Evolutionary conservation across 129 eudicot genomes (phyloP), one percentile per base, ranked within the genome.

Genomic region (Arctium minus): DNA sequence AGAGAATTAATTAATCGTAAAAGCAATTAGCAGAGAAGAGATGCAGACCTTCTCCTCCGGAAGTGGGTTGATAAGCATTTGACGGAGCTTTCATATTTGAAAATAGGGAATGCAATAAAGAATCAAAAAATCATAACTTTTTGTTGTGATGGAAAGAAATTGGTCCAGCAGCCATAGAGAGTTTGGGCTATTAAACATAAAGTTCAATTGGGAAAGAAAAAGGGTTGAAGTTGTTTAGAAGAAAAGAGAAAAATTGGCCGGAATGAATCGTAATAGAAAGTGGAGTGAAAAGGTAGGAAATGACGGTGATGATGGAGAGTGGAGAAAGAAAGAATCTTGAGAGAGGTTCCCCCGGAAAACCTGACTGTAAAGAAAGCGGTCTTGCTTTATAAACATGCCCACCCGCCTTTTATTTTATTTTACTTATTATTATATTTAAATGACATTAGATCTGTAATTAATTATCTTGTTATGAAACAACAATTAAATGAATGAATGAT

Each of bases 331-430:
- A n/a, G 68, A 64, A 64, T 64, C 70, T 64, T n/a, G 70, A 64
- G 70, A 64, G 76, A 18, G 76, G 15, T 72, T 72, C 76, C 76
- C 76, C 76, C 76, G 76, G 76, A 72, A 72, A 72, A 72, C 76
- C 76, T 72, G 31, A 17, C 42, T 37, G 30, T 72, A 72, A 38
- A 73, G 76, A 73, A 73, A 73, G 76, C 56, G 39, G 76, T 18
- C 17, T 73, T 73, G 77, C 77, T 73, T 73, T 73, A 73, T 73
- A 60, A 42, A 73, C 60, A 39, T 73, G 60, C 29, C 44, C 76
- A 15, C 53, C 76, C 76, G 38, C 56, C 53, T 2, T 72, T 35
- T 35, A 6, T 36, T 72, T 71, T 4, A 1, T 3, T 2, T 37
- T 37, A 37, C 2, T 46, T 46, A 10, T 2, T 10, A 8, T 46